These are phyloP conservation scores for Phlegmacium glaucopus DNA, from an alignment of 768 basidiomycete genomes.

Conservation along the genomic window DNA sequence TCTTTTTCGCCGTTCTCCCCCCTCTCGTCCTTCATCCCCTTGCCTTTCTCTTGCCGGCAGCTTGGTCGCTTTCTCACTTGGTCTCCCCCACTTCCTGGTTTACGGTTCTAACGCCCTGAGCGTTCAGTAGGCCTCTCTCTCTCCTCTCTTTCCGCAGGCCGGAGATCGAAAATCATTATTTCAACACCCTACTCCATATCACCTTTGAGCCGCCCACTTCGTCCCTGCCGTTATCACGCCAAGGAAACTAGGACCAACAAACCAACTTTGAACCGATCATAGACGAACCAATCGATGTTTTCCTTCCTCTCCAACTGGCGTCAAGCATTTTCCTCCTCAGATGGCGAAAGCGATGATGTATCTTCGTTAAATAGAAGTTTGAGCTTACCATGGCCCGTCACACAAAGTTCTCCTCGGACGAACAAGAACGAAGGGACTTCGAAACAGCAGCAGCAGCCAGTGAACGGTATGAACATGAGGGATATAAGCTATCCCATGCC, in stretches of 20 bases:
- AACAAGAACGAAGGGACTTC: neutral
- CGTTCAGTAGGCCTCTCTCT: neutral
- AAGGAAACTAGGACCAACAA: no score
- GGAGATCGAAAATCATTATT: no score
- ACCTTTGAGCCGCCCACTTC: no score
- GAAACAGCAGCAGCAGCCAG: neutral
- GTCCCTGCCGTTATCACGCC: no score
- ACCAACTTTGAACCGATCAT: no score
- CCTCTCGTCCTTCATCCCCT: neutral
- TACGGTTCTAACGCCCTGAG: no score
- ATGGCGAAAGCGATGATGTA: slow-evolving; percentile 15
- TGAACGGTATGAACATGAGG: neutral
- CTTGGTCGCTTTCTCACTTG: neutral
- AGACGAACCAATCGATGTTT: slow-evolving; percentile 15
- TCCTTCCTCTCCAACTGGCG: slow-evolving; percentile 25
- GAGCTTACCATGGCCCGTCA: slow-evolving; percentile 26
- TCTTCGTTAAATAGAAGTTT: slow-evolving; percentile 16
- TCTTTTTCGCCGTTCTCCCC: neutral
- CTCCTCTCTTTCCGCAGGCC: neutral
- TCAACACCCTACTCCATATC: no score
- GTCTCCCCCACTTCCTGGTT: neutral
- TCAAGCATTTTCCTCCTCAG: slow-evolving; percentile 1
- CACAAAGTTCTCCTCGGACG: slow-evolving; percentile 16
- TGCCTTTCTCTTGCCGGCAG: neutral
- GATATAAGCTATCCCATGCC: slow-evolving; percentile 34